phyloP scores from a whole-genome alignment of 1,284 basidiomycete genomes.

The Ganoderma meredithae region DNA sequence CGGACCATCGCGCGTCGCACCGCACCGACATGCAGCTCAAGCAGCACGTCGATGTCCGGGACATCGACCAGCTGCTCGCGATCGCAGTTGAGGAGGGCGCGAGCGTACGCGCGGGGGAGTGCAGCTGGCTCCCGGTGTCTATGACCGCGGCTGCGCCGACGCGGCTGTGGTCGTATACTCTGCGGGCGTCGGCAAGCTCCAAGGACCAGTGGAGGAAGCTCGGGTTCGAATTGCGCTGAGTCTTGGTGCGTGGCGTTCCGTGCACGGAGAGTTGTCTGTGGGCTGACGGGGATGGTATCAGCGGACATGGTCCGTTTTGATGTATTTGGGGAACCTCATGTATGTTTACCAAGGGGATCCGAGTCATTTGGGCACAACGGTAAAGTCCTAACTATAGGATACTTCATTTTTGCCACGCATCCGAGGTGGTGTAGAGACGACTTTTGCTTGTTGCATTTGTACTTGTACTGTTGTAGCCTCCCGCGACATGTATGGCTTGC shows the following conservation, averaged over 20 bases:
- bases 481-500: neutral
- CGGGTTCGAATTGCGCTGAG: neutral
- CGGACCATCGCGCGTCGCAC: constrained; percentile 49
- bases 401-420: neutral
- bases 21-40: constrained; percentile 46
- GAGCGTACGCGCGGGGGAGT: constrained; percentile 14
- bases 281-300: neutral
- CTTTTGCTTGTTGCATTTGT: neutral
- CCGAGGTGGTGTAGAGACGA: too few species aligned
- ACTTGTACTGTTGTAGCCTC: neutral
- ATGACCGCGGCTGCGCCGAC: constrained; percentile 17
- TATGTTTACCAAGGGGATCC: too few species aligned
- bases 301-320: neutral
- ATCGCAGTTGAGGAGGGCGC: constrained; percentile 37
- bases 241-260: neutral
- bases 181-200: neutral
- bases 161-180: constrained; percentile 21
- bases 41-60: constrained; percentile 50
- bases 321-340: too few species aligned
- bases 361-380: neutral
- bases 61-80: constrained; percentile 51
- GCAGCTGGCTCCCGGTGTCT: constrained; percentile 25
- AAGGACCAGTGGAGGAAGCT: constrained; percentile 6
- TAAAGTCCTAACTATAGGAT: neutral
- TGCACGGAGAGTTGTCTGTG: neutral